These are phyloP conservation scores for Guadua angustifolia DNA, from an alignment of 176 grass and related monocot genomes.

Conservation along the genomic window DNA sequence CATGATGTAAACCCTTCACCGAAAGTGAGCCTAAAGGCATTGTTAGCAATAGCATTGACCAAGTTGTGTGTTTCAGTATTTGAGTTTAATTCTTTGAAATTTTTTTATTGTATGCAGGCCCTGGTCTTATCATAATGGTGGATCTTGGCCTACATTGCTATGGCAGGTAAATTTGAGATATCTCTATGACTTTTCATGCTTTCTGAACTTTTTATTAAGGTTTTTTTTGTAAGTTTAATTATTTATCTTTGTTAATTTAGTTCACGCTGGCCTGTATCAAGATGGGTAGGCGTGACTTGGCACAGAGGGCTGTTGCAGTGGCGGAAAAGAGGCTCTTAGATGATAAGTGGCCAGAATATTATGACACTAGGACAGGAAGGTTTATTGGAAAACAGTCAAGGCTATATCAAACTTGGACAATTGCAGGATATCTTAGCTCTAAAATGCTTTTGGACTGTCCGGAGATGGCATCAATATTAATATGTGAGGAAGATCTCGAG, in stretches of 20 bases:
- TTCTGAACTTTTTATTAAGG: neutral
- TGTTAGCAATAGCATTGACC: conserved; percentile 10
- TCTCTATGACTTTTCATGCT: neutral
- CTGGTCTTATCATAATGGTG: conserved; percentile 96
- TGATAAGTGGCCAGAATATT: conserved; percentile 97
- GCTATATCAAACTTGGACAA: conserved; percentile 90
- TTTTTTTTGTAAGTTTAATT: conserved; percentile 28
- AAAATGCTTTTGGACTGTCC: conserved; percentile 87
- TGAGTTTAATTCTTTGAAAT: conserved; percentile 23
- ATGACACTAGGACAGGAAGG: conserved; percentile 81
- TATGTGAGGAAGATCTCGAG: conserved; percentile 93
- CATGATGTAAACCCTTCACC: neutral
- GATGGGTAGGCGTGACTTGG: conserved; percentile 87
- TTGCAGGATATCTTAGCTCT: conserved; percentile 84
- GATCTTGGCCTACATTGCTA: conserved; percentile 91
- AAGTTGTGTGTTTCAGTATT: conserved; percentile 24
- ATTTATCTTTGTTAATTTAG: conserved; percentile 52
- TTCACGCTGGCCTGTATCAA: conserved; percentile 97
- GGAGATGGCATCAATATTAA: conserved; percentile 70
- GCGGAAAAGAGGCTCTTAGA: conserved; percentile 81
- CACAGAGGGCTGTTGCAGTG: conserved; percentile 72
- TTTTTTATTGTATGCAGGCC: conserved; percentile 59
- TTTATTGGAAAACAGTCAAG: conserved; percentile 91
- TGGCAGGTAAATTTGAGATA: conserved; percentile 72
- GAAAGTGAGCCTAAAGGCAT: conserved; percentile 22